phyloP scores from a whole-genome alignment of 345 rosid genomes.

The Brassica rapa region DNA sequence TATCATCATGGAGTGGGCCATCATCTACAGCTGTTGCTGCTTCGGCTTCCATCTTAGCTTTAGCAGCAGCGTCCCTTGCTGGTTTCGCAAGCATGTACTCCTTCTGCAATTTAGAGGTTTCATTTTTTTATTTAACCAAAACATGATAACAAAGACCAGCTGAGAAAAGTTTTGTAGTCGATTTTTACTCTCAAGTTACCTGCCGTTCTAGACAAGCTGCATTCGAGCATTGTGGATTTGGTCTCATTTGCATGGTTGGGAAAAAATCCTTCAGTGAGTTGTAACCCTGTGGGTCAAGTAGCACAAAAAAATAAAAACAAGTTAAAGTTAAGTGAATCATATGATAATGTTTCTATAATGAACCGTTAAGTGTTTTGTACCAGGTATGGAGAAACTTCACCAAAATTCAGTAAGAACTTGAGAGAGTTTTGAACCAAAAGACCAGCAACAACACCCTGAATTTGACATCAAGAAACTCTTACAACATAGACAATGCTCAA shows the following conservation, averaged over 20 bases:
- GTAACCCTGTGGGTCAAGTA: conserved; percentile 69
- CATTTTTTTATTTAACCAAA: conserved; percentile 3
- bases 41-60: conserved; percentile 84
- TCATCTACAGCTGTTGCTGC: conserved; percentile 45
- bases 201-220: conserved; percentile 86
- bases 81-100: conserved; percentile 76
- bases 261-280: conserved; percentile 93
- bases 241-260: conserved; percentile 96
- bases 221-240: conserved; percentile 93
- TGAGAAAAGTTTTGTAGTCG: background rate
- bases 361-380: conserved; percentile 45
- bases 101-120: conserved; percentile 51
- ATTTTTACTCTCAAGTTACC: conserved; percentile 46
- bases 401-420: conserved; percentile 79
- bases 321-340: background rate
- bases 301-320: background rate
- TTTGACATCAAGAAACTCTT: conserved; percentile 27
- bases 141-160: conserved; percentile 18
- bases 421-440: conserved; percentile 90
- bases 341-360: conserved; percentile 12
- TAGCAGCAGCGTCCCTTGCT: conserved; percentile 83
- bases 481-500: conserved; percentile 1
- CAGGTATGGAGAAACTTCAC: conserved; percentile 86
- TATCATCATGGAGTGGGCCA: conserved; percentile 75
- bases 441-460: conserved; percentile 96